Conservation (phyloP, 106 monocot genomes). For the Gastrodia elata region DNA sequence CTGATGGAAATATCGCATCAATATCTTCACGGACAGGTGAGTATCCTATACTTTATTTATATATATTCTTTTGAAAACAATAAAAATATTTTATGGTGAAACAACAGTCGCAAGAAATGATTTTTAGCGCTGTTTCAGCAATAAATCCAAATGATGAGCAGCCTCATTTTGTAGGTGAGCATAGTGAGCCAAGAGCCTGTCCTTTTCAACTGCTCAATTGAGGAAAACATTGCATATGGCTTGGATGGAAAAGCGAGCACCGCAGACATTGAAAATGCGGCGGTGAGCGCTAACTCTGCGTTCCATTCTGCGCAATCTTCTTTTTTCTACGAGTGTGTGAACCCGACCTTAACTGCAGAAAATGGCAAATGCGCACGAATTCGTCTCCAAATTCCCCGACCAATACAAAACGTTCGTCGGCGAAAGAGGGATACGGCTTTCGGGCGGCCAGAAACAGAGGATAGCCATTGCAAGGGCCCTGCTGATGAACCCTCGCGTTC, state of each 20-base stretch:
- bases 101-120: too few relatives aligned
- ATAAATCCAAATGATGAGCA: neutral
- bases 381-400: slow-evolving; percentile 80
- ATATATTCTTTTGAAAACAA: neutral
- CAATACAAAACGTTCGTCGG: slow-evolving; percentile 77
- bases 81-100: neutral
- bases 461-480: slow-evolving; percentile 81
- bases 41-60: too few relatives aligned
- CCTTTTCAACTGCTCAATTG: slow-evolving; percentile 89
- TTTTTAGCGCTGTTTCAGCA: too few relatives aligned
- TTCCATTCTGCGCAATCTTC: neutral
- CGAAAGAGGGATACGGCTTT: slow-evolving; percentile 85
- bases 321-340: neutral
- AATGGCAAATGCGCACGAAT: slow-evolving; percentile 99
- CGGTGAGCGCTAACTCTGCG: slow-evolving; percentile 41
- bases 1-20: slow-evolving; percentile 83
- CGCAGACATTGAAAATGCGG: slow-evolving; percentile 72
- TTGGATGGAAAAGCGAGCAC: slow-evolving; percentile 55
- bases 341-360: slow-evolving; percentile 31
- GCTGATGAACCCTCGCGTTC: slow-evolving; percentile 64
- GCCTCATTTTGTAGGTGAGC: slow-evolving; percentile 59
- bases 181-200: slow-evolving; percentile 97
- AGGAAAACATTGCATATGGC: slow-evolving; percentile 98
- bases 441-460: slow-evolving; percentile 97
- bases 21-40: slow-evolving; percentile 89